Base-by-base conservation (phyloP, 192 early-diverging fungal species). In the Entomortierella beljakovae region DNA sequence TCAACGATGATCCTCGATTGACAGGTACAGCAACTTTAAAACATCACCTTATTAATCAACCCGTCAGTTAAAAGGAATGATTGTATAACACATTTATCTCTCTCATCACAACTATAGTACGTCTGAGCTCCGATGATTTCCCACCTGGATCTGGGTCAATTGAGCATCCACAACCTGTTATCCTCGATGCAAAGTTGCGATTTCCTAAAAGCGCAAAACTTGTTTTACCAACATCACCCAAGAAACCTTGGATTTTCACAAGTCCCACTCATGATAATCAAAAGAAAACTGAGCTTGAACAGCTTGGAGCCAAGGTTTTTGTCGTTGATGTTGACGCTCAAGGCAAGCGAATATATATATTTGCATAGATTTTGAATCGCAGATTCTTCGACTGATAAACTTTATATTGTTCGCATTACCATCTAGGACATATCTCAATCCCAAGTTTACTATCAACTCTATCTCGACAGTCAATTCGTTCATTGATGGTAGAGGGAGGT, bases 401-500 rank as follows among this genome's bases (percentile, higher is more conserved):
- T 28, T 23, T 20, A 15, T 63, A 26, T n/a, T 20, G 53, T 6
- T 32, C 9, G 49, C 42, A 31, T 50, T 34, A 18, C 15, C 18
- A 28, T 15, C 11, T 62, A 84, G 83, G 71, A 20, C 29, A 67
- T 25, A 49, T 75, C 31, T 73, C 71, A 1, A n/a, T 80, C n/a
- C 20, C 25, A 33, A 35, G 68, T 23, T 26, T 82, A 10, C 57
- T 82, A 18, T 37, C 56, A 28, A 61, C 23, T n/a, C 48, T 82
- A 23, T 26, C 49, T 13, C 20, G 33, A 22, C 56, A 49, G 28
- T 70, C 43, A 80, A 87, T 94, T 23, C 38, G 61, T 10, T 59
- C 75, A 4, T 56, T 97, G 34, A 97, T 97, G 96, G 91, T 97
- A 13, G 96, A 97, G 87, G 96, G 96, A 35, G 95, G 95, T 25